These are phyloP conservation scores for Drechslerella coelobrocha DNA, from an alignment of 2,329 filamentous ascomycete species.

Conservation along the genomic window DNA sequence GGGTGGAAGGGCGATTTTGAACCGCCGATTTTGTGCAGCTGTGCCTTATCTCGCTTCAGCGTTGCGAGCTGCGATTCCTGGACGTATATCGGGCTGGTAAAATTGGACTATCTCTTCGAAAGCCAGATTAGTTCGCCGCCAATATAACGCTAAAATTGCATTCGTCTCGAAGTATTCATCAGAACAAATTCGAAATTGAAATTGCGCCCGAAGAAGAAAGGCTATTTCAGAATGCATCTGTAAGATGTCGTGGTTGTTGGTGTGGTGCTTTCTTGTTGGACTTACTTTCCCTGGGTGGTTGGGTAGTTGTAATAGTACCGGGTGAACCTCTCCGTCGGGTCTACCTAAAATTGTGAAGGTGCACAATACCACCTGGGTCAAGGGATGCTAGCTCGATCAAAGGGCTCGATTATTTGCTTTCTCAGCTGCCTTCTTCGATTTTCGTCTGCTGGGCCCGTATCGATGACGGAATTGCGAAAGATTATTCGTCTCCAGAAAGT, in stretches of 20 bases:
- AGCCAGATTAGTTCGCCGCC: conserved; percentile 31
- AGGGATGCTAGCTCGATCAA: conserved; percentile 36
- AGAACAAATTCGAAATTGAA: conserved; percentile 17
- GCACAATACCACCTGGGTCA: conserved; percentile 43
- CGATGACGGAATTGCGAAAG: conserved; percentile 48
- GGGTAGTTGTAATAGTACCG: conserved; percentile 44
- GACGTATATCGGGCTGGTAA: conserved; percentile 40
- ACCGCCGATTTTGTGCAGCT: conserved; percentile 9
- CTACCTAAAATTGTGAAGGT: conserved; percentile 43
- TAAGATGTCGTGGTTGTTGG: conserved; percentile 22
- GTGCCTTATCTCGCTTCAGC: conserved; percentile 41
- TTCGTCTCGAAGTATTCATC: conserved; percentile 34
- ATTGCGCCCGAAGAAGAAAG: conserved; percentile 42
- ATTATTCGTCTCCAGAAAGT: conserved; percentile 28
- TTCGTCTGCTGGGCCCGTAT: conserved; percentile 16
- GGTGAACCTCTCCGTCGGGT: conserved; percentile 48
- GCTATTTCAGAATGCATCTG: conserved; percentile 27
- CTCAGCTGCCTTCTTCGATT: conserved; percentile 47
- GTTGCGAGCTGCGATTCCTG: conserved; percentile 35
- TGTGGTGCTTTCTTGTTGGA: conserved; percentile 51
- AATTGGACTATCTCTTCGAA: conserved; percentile 10
- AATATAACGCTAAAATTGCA: conserved; percentile 45
- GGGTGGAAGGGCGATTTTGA: not conserved
- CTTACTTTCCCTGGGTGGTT: conserved; percentile 46
- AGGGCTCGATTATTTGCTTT: conserved; percentile 25